phyloP scores from a whole-genome alignment of 768 basidiomycete species.

The Inosperma sp. region DNA sequence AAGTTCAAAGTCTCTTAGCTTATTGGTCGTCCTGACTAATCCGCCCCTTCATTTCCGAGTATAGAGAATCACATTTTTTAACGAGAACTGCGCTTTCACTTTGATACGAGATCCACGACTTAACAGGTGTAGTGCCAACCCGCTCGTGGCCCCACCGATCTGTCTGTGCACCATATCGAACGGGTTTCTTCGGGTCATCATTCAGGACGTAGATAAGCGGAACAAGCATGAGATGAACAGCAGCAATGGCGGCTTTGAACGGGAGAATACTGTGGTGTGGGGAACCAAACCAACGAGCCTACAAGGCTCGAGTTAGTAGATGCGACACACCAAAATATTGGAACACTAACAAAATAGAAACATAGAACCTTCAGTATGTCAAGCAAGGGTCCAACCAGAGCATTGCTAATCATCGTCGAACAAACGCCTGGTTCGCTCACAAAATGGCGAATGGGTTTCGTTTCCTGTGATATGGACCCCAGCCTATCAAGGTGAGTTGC shows the following conservation, averaged over 20 bases:
- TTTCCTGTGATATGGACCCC: slow-evolving; percentile 28
- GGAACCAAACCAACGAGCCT: slow-evolving; percentile 71
- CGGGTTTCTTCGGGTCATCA: slow-evolving; percentile 26
- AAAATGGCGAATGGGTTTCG: slow-evolving; percentile 48
- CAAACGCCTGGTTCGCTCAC: slow-evolving; percentile 67
- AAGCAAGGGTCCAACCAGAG: slow-evolving; percentile 39
- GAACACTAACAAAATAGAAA: slow-evolving; percentile 59
- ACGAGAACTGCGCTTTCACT: slow-evolving; percentile 45
- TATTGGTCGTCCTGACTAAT: too few species aligned
- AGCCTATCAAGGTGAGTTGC: slow-evolving; percentile 48
- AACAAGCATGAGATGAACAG: slow-evolving; percentile 63
- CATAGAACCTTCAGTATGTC: slow-evolving; percentile 45
- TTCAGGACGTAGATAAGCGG: slow-evolving; percentile 43
- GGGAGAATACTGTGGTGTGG: slow-evolving; percentile 57
- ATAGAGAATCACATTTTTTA: slow-evolving; percentile 52
- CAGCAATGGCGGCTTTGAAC: slow-evolving; percentile 62
- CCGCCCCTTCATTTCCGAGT: slow-evolving; percentile 34
- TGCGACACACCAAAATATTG: neutral
- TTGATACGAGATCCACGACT: slow-evolving; percentile 48
- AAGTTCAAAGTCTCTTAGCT: too few species aligned
- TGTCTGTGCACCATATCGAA: slow-evolving; percentile 53
- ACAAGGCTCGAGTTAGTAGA: slow-evolving; percentile 6
- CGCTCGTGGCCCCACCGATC: slow-evolving; percentile 51
- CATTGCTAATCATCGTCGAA: slow-evolving; percentile 54
- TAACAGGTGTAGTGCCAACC: slow-evolving; percentile 47